Conservation (phyloP, 176 grass and related monocot genomes). For the Sorghum bicolor region DNA sequence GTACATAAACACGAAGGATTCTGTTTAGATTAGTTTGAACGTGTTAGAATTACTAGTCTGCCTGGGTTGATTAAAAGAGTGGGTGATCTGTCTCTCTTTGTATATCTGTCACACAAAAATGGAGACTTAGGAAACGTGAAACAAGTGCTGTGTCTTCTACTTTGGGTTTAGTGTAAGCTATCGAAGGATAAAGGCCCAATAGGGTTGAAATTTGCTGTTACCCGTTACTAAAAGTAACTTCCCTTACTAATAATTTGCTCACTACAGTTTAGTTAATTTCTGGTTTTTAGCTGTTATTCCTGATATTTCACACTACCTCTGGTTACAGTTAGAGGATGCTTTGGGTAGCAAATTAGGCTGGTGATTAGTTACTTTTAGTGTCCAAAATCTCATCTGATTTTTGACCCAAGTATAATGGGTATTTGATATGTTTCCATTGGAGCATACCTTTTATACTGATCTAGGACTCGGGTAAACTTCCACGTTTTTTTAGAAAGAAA, state of each 20-base stretch:
- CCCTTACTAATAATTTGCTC: background rate
- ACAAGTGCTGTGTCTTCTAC: background rate
- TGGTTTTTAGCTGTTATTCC: conserved; percentile 7
- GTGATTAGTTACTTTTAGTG: background rate
- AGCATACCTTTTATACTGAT: background rate
- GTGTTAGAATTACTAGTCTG: background rate
- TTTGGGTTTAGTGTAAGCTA: background rate
- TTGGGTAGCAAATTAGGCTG: background rate
- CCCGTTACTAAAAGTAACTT: background rate
- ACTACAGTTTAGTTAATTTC: background rate
- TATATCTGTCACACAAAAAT: background rate
- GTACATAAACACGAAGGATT: background rate
- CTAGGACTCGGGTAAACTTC: background rate
- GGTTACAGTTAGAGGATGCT: background rate
- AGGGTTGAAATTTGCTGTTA: background rate
- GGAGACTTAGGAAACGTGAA: background rate
- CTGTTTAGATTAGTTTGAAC: background rate
- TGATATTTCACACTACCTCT: background rate
- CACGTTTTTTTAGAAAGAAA: no score
- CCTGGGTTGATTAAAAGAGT: background rate
- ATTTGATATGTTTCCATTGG: background rate
- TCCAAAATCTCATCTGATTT: background rate
- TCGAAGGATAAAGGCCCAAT: background rate
- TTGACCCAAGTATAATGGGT: background rate
- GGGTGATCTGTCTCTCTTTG: background rate